Percentiles rank a stretch among this genome's conserved stretches.
These are phyloP conservation scores for Actinomucor elegans DNA, from an alignment of 371 early-diverging fungal genomes.

Conservation along the genomic window DNA sequence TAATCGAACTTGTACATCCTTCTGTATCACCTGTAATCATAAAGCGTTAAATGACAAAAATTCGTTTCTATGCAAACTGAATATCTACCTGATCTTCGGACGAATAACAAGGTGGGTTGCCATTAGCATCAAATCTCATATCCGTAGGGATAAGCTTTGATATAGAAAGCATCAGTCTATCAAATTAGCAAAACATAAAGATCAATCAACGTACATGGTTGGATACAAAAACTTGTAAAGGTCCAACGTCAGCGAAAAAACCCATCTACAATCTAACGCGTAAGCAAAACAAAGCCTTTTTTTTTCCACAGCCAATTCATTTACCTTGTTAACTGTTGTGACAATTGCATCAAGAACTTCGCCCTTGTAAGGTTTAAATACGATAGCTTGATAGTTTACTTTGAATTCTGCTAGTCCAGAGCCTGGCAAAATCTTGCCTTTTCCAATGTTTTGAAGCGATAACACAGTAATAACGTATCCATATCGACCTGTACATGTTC, in stretches of 20 bases:
- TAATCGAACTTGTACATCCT: slow-evolving; percentile 85
- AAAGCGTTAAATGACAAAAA: not conserved
- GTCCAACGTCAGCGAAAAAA: slow-evolving; percentile 97
- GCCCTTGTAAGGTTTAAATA: slow-evolving; percentile 96
- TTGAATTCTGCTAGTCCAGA: slow-evolving; percentile 93
- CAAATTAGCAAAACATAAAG: not conserved
- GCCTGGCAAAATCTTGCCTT: slow-evolving; percentile 85
- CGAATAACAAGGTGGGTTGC: slow-evolving; percentile 83
- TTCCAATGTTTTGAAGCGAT: slow-evolving; percentile 72
- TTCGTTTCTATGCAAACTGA: not conserved
- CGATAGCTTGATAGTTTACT: slow-evolving; percentile 95
- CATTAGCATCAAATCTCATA: slow-evolving; percentile 86
- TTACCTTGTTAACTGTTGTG: slow-evolving; percentile 90
- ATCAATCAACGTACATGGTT: slow-evolving; percentile 60
- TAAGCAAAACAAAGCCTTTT: not conserved
- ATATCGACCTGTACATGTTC: slow-evolving; percentile 89
- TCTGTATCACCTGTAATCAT: slow-evolving; percentile 80
- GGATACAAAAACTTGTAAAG: slow-evolving; percentile 95
- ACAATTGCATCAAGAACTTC: slow-evolving; percentile 98
- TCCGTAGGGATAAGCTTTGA: slow-evolving; percentile 83
- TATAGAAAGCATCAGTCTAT: not conserved
- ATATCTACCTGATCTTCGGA: slow-evolving; percentile 78
- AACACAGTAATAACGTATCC: slow-evolving; percentile 94
- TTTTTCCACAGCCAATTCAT: not conserved
- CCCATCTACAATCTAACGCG: slow-evolving; percentile 71